Evolutionary conservation across 306 rosid species (phyloP).

Genomic region (Vicia faba): DNA sequence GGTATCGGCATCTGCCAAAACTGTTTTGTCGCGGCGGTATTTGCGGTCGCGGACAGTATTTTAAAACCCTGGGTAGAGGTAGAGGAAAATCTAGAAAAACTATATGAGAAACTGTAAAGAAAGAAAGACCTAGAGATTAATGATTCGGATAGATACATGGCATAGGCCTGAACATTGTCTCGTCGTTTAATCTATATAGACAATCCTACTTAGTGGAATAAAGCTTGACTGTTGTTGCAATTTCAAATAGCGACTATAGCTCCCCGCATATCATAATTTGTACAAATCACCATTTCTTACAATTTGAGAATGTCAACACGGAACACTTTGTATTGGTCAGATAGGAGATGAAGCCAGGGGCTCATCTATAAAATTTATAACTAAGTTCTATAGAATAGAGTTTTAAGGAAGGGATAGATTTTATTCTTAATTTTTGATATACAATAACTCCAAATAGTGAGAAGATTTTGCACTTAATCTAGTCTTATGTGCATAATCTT

Average conservation of each 20-base stretch:
- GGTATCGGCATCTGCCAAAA: too few relatives aligned
- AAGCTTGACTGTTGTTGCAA: not conserved
- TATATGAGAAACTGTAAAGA: not conserved
- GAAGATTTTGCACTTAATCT: not conserved
- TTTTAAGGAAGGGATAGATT: conserved; percentile 7
- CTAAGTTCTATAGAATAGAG: not conserved
- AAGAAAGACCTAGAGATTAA: not conserved
- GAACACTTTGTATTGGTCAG: not conserved
- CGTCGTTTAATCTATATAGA: not conserved
- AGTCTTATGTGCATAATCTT: not conserved
- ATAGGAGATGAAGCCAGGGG: conserved; percentile 8
- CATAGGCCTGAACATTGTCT: not conserved
- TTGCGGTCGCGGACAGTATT: too few relatives aligned
- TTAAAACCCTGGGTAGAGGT: not conserved
- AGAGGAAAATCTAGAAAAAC: not conserved
- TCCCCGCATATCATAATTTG: not conserved
- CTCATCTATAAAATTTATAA: not conserved
- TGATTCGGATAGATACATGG: not conserved
- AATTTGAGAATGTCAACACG: not conserved
- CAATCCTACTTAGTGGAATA: not conserved
- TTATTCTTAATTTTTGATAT: not conserved
- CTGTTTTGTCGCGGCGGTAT: too few relatives aligned
- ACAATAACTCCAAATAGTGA: not conserved
- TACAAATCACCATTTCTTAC: not conserved
- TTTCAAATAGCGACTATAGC: not conserved